These are phyloP conservation scores for Polytrichum formosum DNA, from an alignment of 225 moss, liverwort and hornwort species.

Conservation along the genomic window DNA sequence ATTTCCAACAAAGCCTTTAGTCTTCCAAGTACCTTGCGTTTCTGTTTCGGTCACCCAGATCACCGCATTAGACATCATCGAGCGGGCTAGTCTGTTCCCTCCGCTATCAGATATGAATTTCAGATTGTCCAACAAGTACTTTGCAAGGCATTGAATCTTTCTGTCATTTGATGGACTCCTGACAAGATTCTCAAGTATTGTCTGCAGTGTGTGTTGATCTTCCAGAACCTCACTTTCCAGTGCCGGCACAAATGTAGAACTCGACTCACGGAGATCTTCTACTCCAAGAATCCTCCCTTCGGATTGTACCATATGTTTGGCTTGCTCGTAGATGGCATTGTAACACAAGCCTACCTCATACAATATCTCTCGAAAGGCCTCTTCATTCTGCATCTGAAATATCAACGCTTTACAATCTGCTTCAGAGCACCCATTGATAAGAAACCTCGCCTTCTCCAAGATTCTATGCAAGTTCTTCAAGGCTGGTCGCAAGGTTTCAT, in stretches of 20 bases:
- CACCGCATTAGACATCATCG: not conserved
- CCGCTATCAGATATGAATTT: not conserved
- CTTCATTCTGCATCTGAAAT: conserved; percentile 5
- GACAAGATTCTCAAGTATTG: not conserved
- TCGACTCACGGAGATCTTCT: not conserved
- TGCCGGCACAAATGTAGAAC: not conserved
- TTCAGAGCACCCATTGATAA: not conserved
- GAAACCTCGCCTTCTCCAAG: not conserved
- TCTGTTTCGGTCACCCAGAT: not conserved
- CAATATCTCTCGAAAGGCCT: conserved; percentile 1
- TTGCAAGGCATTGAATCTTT: not conserved
- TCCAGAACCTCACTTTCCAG: not conserved
- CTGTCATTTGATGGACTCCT: not conserved
- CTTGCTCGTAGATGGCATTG: not conserved
- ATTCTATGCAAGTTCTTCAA: not conserved
- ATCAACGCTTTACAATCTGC: not conserved
- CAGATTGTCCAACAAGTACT: not conserved
- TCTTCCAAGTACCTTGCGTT: not conserved
- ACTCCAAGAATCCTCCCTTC: not conserved
- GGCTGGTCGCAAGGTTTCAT: not conserved
- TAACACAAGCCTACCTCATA: conserved; percentile 8
- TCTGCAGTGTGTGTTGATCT: not conserved
- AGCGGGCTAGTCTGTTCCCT: not conserved
- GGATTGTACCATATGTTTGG: not conserved
- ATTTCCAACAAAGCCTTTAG: not conserved